Evolutionary conservation across 208 protist species (phyloP).

Genomic region (Tritrichomonas foetus): DNA sequence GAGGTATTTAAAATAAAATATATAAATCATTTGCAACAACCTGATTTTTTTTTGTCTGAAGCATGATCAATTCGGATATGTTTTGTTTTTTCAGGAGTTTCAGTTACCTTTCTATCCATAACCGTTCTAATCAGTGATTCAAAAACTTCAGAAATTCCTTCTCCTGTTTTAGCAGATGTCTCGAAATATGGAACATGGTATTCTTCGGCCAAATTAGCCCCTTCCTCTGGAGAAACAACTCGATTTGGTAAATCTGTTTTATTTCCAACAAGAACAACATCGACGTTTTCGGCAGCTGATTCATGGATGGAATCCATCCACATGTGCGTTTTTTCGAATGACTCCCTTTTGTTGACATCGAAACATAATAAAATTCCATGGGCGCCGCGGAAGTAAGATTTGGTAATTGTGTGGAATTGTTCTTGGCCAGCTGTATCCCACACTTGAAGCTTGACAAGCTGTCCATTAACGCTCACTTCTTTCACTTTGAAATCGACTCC

Average conservation of each 20-base stretch:
- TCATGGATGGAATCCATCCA: neutral
- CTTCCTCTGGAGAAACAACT: neutral
- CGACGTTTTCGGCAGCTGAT: neutral
- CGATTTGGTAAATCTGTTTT: neutral
- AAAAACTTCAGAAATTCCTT: neutral
- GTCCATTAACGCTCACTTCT: neutral
- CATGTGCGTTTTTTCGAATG: neutral
- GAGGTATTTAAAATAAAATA: too few relatives aligned
- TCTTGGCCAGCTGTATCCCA: constrained; percentile 38
- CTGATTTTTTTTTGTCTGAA: too few relatives aligned
- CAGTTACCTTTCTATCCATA: too few relatives aligned
- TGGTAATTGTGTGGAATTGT: neutral
- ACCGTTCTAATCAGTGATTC: too few relatives aligned
- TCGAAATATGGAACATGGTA: neutral
- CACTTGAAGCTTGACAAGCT: neutral
- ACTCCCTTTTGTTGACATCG: neutral
- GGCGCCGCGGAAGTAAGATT: neutral
- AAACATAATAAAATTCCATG: neutral
- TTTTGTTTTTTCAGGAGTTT: too few relatives aligned
- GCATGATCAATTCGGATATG: too few relatives aligned
- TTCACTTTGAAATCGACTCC: neutral
- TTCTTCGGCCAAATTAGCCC: neutral
- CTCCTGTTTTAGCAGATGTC: neutral
- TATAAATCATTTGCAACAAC: too few relatives aligned
- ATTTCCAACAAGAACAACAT: neutral